A percentile compares a stretch with the other conserved stretches of the same genome.
phyloP scores from a whole-genome alignment of 768 basidiomycete genomes.

The Postia placenta region DNA sequence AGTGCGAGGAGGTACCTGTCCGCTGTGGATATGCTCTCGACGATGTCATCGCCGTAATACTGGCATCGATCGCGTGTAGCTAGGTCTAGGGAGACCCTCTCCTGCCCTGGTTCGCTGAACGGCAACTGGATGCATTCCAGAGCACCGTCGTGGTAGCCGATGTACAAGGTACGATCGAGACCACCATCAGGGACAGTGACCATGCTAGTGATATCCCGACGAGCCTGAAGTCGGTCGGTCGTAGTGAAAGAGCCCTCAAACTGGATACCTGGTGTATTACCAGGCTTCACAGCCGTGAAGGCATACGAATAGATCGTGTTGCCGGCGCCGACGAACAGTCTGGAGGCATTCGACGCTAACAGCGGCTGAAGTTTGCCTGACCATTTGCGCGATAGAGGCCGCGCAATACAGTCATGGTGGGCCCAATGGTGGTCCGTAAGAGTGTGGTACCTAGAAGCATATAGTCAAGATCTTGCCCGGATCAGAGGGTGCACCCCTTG shows the following conservation, averaged over 20 bases:
- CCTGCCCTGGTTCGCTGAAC: slow-evolving; percentile 7
- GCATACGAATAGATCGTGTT: slow-evolving; percentile 49
- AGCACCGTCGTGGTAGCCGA: slow-evolving; percentile 24
- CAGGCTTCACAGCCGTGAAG: slow-evolving; percentile 27
- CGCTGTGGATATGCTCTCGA: slow-evolving; percentile 52
- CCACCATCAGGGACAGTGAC: slow-evolving; percentile 21
- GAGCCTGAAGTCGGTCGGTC: slow-evolving; percentile 18
- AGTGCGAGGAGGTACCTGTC: slow-evolving; percentile 45
- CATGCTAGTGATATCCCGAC: slow-evolving; percentile 26
- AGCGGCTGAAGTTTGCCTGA: slow-evolving; percentile 46
- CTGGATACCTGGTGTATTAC: slow-evolving; percentile 15
- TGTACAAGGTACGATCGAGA: slow-evolving; percentile 20
- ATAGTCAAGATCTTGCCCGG: not conserved
- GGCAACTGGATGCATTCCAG: slow-evolving; percentile 38
- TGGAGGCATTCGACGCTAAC: slow-evolving; percentile 47
- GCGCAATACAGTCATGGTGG: slow-evolving; percentile 45
- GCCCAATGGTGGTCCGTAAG: slow-evolving; percentile 51
- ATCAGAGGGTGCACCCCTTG: not conserved
- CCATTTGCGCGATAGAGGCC: slow-evolving; percentile 61
- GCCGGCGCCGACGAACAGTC: slow-evolving; percentile 59
- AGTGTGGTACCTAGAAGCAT: slow-evolving; percentile 36
- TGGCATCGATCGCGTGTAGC: slow-evolving; percentile 16
- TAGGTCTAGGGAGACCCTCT: slow-evolving; percentile 7
- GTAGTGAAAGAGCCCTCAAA: slow-evolving; percentile 22
- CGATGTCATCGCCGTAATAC: slow-evolving; percentile 37